These are phyloP conservation scores for Yamadazyma membranifaciens DNA, from an alignment of 1,139 yeast species.

Conservation along the genomic window DNA sequence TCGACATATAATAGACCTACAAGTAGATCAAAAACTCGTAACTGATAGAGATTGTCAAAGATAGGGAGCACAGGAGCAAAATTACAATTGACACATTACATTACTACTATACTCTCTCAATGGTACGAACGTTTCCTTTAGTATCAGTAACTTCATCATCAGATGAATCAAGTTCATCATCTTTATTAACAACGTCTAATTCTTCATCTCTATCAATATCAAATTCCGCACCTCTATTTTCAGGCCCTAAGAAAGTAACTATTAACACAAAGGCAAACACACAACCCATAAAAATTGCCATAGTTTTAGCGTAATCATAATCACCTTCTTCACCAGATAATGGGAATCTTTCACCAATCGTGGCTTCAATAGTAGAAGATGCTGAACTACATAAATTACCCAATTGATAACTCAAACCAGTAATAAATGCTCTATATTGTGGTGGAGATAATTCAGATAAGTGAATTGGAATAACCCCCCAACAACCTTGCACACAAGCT, in stretches of 20 bases:
- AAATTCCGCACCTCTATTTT: slow-evolving; percentile 49
- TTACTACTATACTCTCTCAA: slow-evolving; percentile 1
- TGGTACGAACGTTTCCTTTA: background rate
- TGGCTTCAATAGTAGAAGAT: slow-evolving; percentile 77
- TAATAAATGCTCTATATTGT: slow-evolving; percentile 68
- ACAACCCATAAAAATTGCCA: slow-evolving; percentile 82
- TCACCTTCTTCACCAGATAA: slow-evolving; percentile 12
- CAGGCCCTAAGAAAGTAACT: slow-evolving; percentile 71
- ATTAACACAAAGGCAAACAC: slow-evolving; percentile 64
- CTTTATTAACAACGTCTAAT: slow-evolving; percentile 2
- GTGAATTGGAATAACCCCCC: slow-evolving; percentile 85
- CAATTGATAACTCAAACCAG: slow-evolving; percentile 76
- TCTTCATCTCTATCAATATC: slow-evolving; percentile 20
- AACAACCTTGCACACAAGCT: slow-evolving; percentile 81
- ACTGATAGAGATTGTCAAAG: too few relatives aligned
- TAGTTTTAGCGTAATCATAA: slow-evolving; percentile 48
- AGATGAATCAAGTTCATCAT: slow-evolving; percentile 1
- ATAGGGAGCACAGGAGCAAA: too few relatives aligned
- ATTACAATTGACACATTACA: slow-evolving; percentile 25
- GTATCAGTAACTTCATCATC: background rate
- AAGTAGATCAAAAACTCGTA: too few relatives aligned
- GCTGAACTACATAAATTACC: slow-evolving; percentile 86
- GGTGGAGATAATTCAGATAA: slow-evolving; percentile 77
- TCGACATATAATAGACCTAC: too few relatives aligned
- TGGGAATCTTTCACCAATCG: slow-evolving; percentile 70